phyloP scores from a whole-genome alignment of 495 filamentous ascomycete species.

The Trichoderma asperelloides region DNA sequence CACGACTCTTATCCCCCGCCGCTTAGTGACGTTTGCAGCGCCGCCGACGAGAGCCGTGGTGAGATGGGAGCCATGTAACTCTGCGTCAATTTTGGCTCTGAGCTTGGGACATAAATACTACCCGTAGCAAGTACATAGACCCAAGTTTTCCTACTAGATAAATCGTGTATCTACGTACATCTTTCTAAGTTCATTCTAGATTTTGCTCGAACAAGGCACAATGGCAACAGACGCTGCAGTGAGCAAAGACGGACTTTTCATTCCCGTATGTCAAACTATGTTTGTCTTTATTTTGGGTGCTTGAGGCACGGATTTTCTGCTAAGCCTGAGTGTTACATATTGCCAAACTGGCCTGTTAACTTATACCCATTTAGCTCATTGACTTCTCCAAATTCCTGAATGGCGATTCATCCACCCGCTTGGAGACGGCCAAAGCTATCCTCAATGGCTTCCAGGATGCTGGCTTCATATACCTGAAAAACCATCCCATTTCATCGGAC shows the following conservation, averaged over 20 bases:
- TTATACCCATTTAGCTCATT: constrained; percentile 50
- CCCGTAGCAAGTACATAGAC: neutral
- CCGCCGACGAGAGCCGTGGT: neutral
- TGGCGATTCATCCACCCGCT: constrained; percentile 52
- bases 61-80: neutral
- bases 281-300: too few relatives aligned
- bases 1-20: neutral
- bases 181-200: neutral
- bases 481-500: constrained; percentile 59
- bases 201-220: neutral
- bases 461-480: constrained; percentile 85
- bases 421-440: constrained; percentile 58
- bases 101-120: neutral
- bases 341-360: neutral
- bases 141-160: neutral
- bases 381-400: constrained; percentile 72
- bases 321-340: too few relatives aligned
- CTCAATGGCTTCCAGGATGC: constrained; percentile 73
- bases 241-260: constrained; percentile 55
- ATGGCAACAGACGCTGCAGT: constrained; percentile 48
- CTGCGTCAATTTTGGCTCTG: neutral
- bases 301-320: too few relatives aligned
- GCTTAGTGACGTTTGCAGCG: neutral
- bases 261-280: constrained; percentile 41
- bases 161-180: neutral